A percentile compares a stretch with the other conserved stretches of the same genome.
Conservation (phyloP, 352 stramenopile species). For the Globisporangium apiculatum region DNA sequence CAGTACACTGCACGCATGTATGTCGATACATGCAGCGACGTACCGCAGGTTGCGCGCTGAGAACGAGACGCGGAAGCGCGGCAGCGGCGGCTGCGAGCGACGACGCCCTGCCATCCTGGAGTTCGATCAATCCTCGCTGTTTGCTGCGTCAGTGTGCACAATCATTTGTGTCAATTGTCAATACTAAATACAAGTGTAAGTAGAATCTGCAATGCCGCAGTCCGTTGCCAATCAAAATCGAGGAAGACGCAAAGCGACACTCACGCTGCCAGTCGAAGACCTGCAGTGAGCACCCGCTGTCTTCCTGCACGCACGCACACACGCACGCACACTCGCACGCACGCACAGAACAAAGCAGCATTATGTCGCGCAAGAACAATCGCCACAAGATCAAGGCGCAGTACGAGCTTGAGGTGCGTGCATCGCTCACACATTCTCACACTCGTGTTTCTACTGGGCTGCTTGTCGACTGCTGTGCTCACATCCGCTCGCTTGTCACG, state of each 20-base stretch:
- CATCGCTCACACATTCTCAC: background rate
- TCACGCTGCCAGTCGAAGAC: too few species aligned
- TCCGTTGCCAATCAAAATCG: conserved; percentile 1
- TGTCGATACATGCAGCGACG: background rate
- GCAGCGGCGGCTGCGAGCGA: background rate
- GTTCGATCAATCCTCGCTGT: background rate
- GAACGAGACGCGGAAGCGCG: conserved; percentile 11
- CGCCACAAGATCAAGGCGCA: conserved; percentile 73
- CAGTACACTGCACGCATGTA: background rate
- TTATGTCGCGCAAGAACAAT: conserved; percentile 80
- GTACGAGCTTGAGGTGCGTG: conserved; percentile 62
- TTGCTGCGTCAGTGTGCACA: background rate
- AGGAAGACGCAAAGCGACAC: background rate
- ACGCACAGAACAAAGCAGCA: background rate
- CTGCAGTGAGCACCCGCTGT: too few species aligned
- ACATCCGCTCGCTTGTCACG: background rate
- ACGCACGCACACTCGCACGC: background rate
- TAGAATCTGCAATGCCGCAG: too few species aligned
- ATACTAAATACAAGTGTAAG: background rate
- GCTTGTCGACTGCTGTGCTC: too few species aligned
- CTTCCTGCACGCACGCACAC: too few species aligned
- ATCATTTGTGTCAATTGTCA: background rate
- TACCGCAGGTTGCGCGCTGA: conserved; percentile 10
- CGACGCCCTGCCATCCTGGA: background rate
- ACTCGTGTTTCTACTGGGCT: background rate